Conservation (phyloP, 208 protist species). For the Leptomonas pyrrhocoris region DNA sequence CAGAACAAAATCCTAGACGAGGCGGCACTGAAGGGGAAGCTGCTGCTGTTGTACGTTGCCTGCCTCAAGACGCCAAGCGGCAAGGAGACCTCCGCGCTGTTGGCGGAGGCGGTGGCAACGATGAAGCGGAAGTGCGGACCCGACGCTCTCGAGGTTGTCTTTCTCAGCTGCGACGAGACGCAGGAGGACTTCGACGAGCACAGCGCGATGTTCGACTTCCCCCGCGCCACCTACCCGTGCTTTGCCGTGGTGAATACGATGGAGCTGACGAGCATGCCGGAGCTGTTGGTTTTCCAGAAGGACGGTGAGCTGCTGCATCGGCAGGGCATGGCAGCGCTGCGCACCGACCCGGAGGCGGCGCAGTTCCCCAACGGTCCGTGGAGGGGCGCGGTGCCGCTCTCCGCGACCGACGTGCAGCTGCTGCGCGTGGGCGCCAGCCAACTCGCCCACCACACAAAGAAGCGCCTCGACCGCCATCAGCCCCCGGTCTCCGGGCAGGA, state of each 20-base stretch:
- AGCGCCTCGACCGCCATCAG: slow-evolving; percentile 33
- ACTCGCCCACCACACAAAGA: slow-evolving; percentile 66
- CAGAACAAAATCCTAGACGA: slow-evolving; percentile 38
- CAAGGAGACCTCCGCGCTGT: slow-evolving; percentile 39
- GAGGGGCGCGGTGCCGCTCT: slow-evolving; percentile 45
- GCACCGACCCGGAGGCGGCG: slow-evolving; percentile 50
- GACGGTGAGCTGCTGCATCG: slow-evolving; percentile 59
- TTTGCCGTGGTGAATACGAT: slow-evolving; percentile 30
- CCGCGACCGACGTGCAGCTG: slow-evolving; percentile 55
- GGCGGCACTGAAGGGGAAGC: slow-evolving; percentile 39
- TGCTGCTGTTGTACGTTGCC: slow-evolving; percentile 59
- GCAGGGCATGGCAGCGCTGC: slow-evolving; percentile 59
- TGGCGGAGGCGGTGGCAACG: slow-evolving; percentile 34
- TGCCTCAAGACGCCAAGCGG: slow-evolving; percentile 13
- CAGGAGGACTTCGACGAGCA: slow-evolving; percentile 50
- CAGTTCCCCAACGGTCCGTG: slow-evolving; percentile 58
- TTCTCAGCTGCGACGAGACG: slow-evolving; percentile 56
- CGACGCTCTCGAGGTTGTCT: slow-evolving; percentile 45
- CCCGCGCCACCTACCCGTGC: slow-evolving; percentile 53
- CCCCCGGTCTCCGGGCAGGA: slow-evolving; percentile 17
- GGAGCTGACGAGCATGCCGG: slow-evolving; percentile 39
- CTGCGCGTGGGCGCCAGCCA: slow-evolving; percentile 41
- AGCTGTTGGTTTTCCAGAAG: slow-evolving; percentile 57
- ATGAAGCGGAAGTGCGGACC: slow-evolving; percentile 20
- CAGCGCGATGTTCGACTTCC: slow-evolving; percentile 40